Percentiles rank a stretch among this genome's conserved stretches.
These are phyloP conservation scores for Dalbergia oliveri DNA, from an alignment of 306 rosid species.

Conservation along the genomic window DNA sequence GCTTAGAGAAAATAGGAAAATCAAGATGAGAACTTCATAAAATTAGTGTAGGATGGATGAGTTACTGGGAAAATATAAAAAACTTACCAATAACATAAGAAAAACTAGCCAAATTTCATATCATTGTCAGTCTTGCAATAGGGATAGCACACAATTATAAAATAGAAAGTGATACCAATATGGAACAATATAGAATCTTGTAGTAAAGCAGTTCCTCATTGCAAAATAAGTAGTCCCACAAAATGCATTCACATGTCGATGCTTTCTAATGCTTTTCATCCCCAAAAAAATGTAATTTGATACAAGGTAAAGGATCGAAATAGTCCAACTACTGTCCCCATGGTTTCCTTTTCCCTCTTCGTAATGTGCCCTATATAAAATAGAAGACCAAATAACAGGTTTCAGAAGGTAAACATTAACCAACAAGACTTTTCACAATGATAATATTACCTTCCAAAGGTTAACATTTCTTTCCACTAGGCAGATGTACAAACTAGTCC, in stretches of 20 bases:
- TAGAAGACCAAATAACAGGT: too few relatives aligned
- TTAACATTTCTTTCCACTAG: slow-evolving; percentile 31
- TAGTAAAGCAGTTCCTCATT: slow-evolving; percentile 11
- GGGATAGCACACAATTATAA: slow-evolving; percentile 42
- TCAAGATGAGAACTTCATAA: slow-evolving; percentile 40
- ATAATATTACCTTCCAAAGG: slow-evolving; percentile 2
- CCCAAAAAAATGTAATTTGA: not conserved
- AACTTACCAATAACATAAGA: slow-evolving; percentile 73
- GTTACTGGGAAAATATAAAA: slow-evolving; percentile 25
- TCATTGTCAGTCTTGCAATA: slow-evolving; percentile 93
- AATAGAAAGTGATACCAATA: slow-evolving; percentile 9
- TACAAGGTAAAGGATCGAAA: slow-evolving; percentile 14
- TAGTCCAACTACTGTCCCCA: not conserved
- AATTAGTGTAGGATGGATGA: slow-evolving; percentile 41
- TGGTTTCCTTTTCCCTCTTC: too few relatives aligned
- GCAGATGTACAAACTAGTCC: slow-evolving; percentile 27
- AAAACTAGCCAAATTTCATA: slow-evolving; percentile 92
- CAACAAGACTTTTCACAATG: too few relatives aligned
- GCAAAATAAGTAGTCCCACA: slow-evolving; percentile 28
- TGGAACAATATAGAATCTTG: slow-evolving; percentile 15
- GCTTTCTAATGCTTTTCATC: not conserved
- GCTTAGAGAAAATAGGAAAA: slow-evolving; percentile 49
- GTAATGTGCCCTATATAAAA: too few relatives aligned
- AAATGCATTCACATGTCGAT: slow-evolving; percentile 10
- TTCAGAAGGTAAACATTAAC: too few relatives aligned